Base-by-base conservation (phyloP, 1,139 yeast species). In the Sugiyamaella japonica region DNA sequence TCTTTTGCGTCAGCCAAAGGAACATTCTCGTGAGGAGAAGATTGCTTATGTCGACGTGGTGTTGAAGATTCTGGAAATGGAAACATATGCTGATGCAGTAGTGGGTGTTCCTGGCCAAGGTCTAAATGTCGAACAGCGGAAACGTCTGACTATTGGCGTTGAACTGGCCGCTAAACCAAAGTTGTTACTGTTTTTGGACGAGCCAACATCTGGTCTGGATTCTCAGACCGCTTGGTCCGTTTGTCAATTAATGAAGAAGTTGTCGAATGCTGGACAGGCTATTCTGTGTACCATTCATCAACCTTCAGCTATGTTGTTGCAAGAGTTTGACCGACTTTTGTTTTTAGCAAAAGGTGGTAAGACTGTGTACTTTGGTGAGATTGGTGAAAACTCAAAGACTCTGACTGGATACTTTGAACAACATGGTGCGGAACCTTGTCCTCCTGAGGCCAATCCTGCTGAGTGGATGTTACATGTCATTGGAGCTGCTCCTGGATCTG, bases 201-300 rank as follows among this genome's bases (percentile, higher is more conserved):
- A 89, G 70, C 97, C 97, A 8, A 89, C 97, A 20, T 89, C 96
- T 6, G 97, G 97, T 67, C 77, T 89, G 62, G 96, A 89, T 69
- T 88, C 96, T 23, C 96, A 89, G 72, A 86, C 96, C 55, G 95
- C 96, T 7, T 87, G 95, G 95, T 82, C 93, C 20, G 83, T 86
- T 64, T 83, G 89, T 69, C 83, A 84, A 66, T 76, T 88, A 70
- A 81, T 87, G 81, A 80, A 89, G 70, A 84, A 83, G 68, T 76
- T 87, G 55, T 86, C 93, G 17, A 76, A 81, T 67, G 84, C 83
- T 61, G 95, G 95, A 25, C 95, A 87, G 71, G 91, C 95, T 42
- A 84, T 87, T 64, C 73, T 86, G 66, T 86, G 93, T 73, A 86
- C 95, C 10, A 86, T 86, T 61, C 95, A 86, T 70, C 95, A 86